phyloP scores from a whole-genome alignment of 2,329 filamentous ascomycete genomes.

The Lasiodiplodia theobromae region DNA sequence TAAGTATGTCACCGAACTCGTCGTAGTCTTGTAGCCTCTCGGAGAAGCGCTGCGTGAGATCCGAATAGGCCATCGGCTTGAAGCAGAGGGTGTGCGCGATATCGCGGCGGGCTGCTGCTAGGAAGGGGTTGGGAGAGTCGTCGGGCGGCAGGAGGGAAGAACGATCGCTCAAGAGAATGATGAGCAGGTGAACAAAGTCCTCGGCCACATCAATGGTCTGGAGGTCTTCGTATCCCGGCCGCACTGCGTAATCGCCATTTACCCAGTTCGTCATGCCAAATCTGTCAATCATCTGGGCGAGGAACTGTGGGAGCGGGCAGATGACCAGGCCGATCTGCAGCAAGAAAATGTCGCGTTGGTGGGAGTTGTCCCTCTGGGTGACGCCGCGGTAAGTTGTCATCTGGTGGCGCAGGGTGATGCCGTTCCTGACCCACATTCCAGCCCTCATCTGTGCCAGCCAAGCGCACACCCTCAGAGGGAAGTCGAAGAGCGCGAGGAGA shows the following conservation, averaged over 20 bases:
- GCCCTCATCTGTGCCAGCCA: slow-evolving; percentile 99
- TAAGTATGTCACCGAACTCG: slow-evolving; percentile 82
- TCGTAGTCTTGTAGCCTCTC: slow-evolving; percentile 91
- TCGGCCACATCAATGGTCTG: slow-evolving; percentile 94
- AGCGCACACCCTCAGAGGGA: slow-evolving; percentile 88
- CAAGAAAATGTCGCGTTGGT: slow-evolving; percentile 93
- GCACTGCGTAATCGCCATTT: slow-evolving; percentile 77
- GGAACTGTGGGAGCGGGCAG: slow-evolving; percentile 80
- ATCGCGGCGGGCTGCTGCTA: slow-evolving; percentile 81
- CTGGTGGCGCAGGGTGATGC: slow-evolving; percentile 93
- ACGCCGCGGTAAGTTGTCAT: slow-evolving; percentile 93
- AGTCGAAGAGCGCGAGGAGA: slow-evolving; percentile 88
- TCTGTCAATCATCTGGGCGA: slow-evolving; percentile 89
- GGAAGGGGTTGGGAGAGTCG: slow-evolving; percentile 69
- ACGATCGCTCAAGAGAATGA: slow-evolving; percentile 88
- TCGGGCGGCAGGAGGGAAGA: slow-evolving; percentile 76
- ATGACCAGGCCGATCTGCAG: slow-evolving; percentile 89
- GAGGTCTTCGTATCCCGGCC: slow-evolving; percentile 77
- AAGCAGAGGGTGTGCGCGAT: slow-evolving; percentile 95
- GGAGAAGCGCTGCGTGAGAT: slow-evolving; percentile 83
- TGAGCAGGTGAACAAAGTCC: slow-evolving; percentile 92
- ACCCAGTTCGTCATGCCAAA: slow-evolving; percentile 91
- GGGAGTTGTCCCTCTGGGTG: slow-evolving; percentile 86
- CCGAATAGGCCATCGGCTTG: slow-evolving; percentile 93
- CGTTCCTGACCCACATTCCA: slow-evolving; percentile 98